phyloP scores from a whole-genome alignment of 139 green algal species.

The Coccomyxa sp. region DNA sequence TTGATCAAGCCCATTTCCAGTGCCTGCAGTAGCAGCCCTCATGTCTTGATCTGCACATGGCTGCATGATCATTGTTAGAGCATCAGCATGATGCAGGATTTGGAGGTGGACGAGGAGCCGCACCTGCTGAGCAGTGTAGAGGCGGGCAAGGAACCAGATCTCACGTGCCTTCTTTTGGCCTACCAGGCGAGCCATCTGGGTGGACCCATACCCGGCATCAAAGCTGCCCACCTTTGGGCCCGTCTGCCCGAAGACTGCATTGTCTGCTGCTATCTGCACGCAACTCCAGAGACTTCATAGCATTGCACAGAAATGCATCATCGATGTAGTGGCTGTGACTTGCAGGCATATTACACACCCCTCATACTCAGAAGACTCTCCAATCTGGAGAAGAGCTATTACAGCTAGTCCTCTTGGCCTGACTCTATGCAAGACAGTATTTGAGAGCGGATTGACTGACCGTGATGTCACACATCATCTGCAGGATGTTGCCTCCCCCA shows the following conservation, averaged over 20 bases:
- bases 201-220: constrained; percentile 94
- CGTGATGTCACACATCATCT: constrained; percentile 98
- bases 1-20: constrained; percentile 95
- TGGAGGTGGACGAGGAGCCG: too few relatives aligned
- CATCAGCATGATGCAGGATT: too few relatives aligned
- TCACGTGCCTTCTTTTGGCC: constrained; percentile 95
- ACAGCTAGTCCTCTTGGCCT: too few relatives aligned
- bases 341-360: too few relatives aligned
- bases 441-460: too few relatives aligned
- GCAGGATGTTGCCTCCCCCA: constrained; percentile 94
- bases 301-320: neutral
- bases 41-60: neutral
- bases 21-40: constrained; percentile 32
- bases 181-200: constrained; percentile 88
- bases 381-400: too few relatives aligned
- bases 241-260: constrained; percentile 97
- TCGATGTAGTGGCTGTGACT: neutral
- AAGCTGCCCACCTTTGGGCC: constrained; percentile 96
- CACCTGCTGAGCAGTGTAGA: constrained; percentile 85
- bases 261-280: constrained; percentile 91
- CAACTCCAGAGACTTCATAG: neutral
- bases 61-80: too few relatives aligned
- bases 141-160: constrained; percentile 94
- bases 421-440: too few relatives aligned
- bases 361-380: too few relatives aligned